Base-by-base conservation (phyloP, 805 yeast genomes). In the Hanseniaspora valbyensis region DNA sequence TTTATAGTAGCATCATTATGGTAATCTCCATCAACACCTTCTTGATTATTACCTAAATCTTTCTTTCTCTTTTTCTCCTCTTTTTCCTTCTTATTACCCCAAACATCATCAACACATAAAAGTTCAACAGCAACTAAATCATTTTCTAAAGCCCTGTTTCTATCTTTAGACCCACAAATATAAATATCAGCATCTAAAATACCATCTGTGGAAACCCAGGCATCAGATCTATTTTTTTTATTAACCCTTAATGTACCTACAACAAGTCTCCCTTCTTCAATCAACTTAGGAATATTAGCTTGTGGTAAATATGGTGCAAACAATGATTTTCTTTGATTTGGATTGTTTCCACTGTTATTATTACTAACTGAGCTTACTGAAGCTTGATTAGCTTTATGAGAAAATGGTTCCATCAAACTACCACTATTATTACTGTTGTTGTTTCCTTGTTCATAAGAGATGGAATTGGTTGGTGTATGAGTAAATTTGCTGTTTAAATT, bases 251-350 rank as follows among this genome's bases (percentile, higher is more conserved):
- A 71, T 25, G 82, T 83, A 58, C 98, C 98, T 2, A 95, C 81
- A 7, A 92, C 97, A 49, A 92, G 72, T 55, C 88, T 77, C 19
- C 97, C 97, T 55, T 90, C 96, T 55, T 78, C 77, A 41, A 92
- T 81, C 53, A 92, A 71, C 24, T 81, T 94, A 2, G 97, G 97
- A 43, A 92, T 77, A 2, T 94, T 80, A 3, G 88, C 82, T 62
- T 92, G 98, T 3, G 97, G 95, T 48, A 92, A 73, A 62, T 92
- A 92, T 5, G 98, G 98, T 14, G 96, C 95, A 69, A 92, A 92
- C 46, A 92, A 73, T 0, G 96, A 84, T 58, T 83, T 84, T 58
- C 92, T 72, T 12, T 67, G 69, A 42, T 73, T 74, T 13, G 49
- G 32, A 53, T 68, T 70, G 45, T 64, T 66, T 53, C 67, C 69